Evolutionary conservation across 768 basidiomycete species (phyloP), one percentile per base, ranked within the genome.

Genomic region (Hygrocybe coccinea): DNA sequence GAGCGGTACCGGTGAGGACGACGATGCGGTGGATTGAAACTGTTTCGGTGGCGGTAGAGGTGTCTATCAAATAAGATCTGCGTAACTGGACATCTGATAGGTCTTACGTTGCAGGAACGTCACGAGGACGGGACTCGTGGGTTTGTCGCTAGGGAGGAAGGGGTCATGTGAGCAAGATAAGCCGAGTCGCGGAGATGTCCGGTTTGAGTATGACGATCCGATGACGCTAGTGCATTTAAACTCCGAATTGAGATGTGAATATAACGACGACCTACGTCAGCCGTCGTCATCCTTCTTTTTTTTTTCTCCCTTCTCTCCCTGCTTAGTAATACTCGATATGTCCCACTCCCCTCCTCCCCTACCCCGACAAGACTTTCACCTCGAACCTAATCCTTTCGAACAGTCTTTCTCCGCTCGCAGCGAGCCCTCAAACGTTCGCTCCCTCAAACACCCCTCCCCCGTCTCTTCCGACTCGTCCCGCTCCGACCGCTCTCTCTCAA

Each of bases 361-460:
- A 46, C 36, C 65, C n/a, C 59, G 76, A 35, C 79, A 82, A 68
- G 86, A 87, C 65, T 85, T 89, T 68, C 75, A 79, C 68, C 79
- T 89, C 35, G 93, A 95, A 65, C 89, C 87, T 1, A 95, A 95
- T 67, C 93, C 94, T 0, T 97, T 97, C 66, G 95, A 99, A 67
- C 90, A 93, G 71, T 94, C 91, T 52, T 98, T 98, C 69, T 85
- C 87, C 35, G 73, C 75, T 46, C 29, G 29, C 29, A 61, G 62
- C 55, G 62, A 77, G 29, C 77, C 79, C 25, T 78, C 80, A 19
- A 82, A 83, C 57, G 73, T 82, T 57, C 75, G 79, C 62, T 75
- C 35, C 41, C 49, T 44, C 50, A 50, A 44, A 39, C 75, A 50
- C 66, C 72, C 33, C 58, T 64, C 33, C 59, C 66, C 45, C 60